Conservation (phyloP, 305 asterid genomes). For the Plantago lanceolata region DNA sequence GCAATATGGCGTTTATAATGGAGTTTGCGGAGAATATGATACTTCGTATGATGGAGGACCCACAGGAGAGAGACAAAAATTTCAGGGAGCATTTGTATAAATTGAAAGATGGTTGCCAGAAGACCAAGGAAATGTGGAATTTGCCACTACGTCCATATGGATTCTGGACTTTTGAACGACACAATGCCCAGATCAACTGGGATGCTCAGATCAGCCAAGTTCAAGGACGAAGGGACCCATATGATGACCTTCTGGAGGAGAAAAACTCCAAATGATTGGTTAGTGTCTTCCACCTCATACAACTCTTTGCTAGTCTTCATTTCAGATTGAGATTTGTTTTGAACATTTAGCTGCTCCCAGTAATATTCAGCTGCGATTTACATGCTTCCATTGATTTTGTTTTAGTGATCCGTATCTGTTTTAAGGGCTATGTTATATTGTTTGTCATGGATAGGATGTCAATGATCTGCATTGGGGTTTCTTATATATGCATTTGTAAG, state of each 20-base stretch:
- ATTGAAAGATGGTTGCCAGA: conserved; percentile 40
- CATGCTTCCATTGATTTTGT: not conserved
- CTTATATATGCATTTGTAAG: not conserved
- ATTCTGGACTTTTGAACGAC: conserved; percentile 90
- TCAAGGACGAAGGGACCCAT: conserved; percentile 87
- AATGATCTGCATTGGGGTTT: not conserved
- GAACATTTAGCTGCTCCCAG: not conserved
- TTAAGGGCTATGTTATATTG: not conserved
- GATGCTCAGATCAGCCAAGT: conserved; percentile 75
- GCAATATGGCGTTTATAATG: conserved; percentile 72
- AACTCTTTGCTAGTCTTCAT: not conserved
- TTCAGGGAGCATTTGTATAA: conserved; percentile 59
- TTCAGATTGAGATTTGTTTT: not conserved
- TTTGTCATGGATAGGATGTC: not conserved
- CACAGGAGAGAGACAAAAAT: conserved; percentile 65
- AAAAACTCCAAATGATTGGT: conserved; percentile 29
- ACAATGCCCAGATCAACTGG: conserved; percentile 74
- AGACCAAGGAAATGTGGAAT: conserved; percentile 72
- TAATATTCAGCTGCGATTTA: no score
- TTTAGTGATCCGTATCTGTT: not conserved
- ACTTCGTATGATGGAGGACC: conserved; percentile 84
- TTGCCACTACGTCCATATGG: conserved; percentile 83
- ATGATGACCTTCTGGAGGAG: conserved; percentile 72
- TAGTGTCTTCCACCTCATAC: conserved; percentile 4
- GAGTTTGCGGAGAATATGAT: conserved; percentile 90